Evolutionary conservation across 805 yeast species (phyloP).

Genomic region (Barnettozyma vustinii): DNA sequence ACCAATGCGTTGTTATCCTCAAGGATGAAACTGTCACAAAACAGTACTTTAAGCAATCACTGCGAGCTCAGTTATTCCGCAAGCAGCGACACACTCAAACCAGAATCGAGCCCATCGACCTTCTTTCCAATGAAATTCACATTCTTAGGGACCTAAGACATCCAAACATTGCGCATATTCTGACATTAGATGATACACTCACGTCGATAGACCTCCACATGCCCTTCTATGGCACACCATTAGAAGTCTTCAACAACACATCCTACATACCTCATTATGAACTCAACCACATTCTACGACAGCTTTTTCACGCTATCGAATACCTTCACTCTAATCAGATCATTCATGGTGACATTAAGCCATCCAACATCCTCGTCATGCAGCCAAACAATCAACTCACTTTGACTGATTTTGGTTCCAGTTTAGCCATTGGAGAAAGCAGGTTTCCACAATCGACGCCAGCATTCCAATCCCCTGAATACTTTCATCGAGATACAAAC

Average conservation of each 20-base stretch:
- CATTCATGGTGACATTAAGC: slow-evolving; percentile 60
- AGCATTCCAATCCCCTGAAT: slow-evolving; percentile 11
- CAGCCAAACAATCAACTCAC: slow-evolving; percentile 53
- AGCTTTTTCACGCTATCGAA: slow-evolving; percentile 49
- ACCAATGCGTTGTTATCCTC: neutral
- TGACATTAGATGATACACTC: neutral
- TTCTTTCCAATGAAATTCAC: slow-evolving; percentile 26
- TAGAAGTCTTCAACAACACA: slow-evolving; percentile 47
- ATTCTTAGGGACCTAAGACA: neutral
- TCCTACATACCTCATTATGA: slow-evolving; percentile 41
- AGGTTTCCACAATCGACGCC: slow-evolving; percentile 10
- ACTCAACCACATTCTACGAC: slow-evolving; percentile 32
- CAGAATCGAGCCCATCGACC: slow-evolving; percentile 10
- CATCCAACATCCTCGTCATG: slow-evolving; percentile 57
- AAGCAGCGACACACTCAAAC: neutral
- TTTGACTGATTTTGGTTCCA: slow-evolving; percentile 63
- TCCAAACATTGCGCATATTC: neutral
- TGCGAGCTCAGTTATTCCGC: slow-evolving; percentile 6
- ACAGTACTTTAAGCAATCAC: slow-evolving; percentile 6
- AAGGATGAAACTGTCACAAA: neutral
- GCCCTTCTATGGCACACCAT: slow-evolving; percentile 8
- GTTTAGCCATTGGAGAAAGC: slow-evolving; percentile 32
- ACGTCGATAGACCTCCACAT: slow-evolving; percentile 3
- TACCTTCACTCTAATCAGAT: slow-evolving; percentile 53
- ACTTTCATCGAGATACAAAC: neutral